phyloP scores from a whole-genome alignment of 345 rosid genomes.

The Carallia brachiata region DNA sequence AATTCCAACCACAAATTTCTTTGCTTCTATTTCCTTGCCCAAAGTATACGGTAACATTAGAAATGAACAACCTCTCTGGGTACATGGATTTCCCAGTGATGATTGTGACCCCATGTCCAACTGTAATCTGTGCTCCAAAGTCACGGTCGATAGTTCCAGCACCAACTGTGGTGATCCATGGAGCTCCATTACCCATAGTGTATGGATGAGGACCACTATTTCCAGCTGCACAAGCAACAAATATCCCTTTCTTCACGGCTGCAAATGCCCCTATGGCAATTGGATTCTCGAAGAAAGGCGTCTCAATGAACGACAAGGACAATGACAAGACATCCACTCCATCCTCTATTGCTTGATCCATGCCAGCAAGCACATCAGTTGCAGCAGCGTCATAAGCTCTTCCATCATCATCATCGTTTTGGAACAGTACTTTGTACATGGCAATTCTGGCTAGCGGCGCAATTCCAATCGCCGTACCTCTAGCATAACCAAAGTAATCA shows the following conservation, averaged over 20 bases:
- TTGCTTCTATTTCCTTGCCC: slow-evolving; percentile 42
- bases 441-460: slow-evolving; percentile 60
- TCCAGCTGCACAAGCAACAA: slow-evolving; percentile 49
- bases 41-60: slow-evolving; percentile 32
- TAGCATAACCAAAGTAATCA: slow-evolving; percentile 50
- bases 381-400: slow-evolving; percentile 31
- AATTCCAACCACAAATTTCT: slow-evolving; percentile 28
- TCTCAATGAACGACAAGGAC: slow-evolving; percentile 36
- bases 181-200: slow-evolving; percentile 39
- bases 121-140: slow-evolving; percentile 25
- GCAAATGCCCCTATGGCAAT: slow-evolving; percentile 57
- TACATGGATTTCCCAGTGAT: slow-evolving; percentile 34
- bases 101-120: slow-evolving; percentile 19
- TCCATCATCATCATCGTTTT: neutral
- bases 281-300: slow-evolving; percentile 42
- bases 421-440: slow-evolving; percentile 47
- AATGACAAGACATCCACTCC: slow-evolving; percentile 48
- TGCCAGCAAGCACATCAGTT: slow-evolving; percentile 42
- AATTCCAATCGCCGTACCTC: slow-evolving; percentile 39
- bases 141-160: slow-evolving; percentile 41
- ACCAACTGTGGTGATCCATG: slow-evolving; percentile 45
- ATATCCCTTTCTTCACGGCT: slow-evolving; percentile 48
- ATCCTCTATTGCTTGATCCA: slow-evolving; percentile 56
- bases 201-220: slow-evolving; percentile 42
- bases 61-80: slow-evolving; percentile 38